Base-by-base conservation (phyloP, 805 yeast species). In the Saccharomycopsis olivae region DNA sequence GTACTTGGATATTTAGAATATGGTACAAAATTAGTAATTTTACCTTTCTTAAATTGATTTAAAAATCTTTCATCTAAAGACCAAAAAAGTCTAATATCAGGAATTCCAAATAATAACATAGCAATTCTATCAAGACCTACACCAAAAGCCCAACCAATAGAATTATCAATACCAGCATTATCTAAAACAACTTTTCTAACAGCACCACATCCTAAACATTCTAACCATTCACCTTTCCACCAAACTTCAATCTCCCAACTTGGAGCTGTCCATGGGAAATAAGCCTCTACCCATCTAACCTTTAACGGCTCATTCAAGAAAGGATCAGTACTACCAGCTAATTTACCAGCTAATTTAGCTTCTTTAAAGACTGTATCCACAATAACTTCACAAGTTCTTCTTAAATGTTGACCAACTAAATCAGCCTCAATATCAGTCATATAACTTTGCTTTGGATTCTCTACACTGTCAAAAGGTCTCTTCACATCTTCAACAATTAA, bases 201-300 rank as follows among this genome's bases (percentile, higher is more conserved):
- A 28, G 89, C 69, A 19, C 98, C 98, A 61, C 95, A 85, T 0
- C 98, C 98, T 53, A 95, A 85, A 56, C 95, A 78, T 62, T 92
- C 98, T 27, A 92, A 67, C 98, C 98, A 92, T 50, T 88, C 94
- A 38, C 92, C 94, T 55, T 87, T 84, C 96, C 97, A 92, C 88
- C 94, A 87, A 3, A 92, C 95, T 60, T 92, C 98, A 50, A 94
- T 86, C 54, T 92, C 96, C 94, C 95, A 92, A 32, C 95, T 83
- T 3, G 98, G 98, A 1, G 95, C 76, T 2, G 98, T 92, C 96
- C 97, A 92, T 3, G 98, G 98, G 64, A 92, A 92, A 53, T 78
- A 85, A 0, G 92, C 94, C 53, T 85, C 94, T 25, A 87, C 81
- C 98, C 98, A 92, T 50, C 97, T 70, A 15, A 88, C 83, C 53